Percentiles rank a stretch among this genome's conserved stretches.
phyloP scores from a whole-genome alignment of 257 asterid genomes.

The Salvia rosmarinus region DNA sequence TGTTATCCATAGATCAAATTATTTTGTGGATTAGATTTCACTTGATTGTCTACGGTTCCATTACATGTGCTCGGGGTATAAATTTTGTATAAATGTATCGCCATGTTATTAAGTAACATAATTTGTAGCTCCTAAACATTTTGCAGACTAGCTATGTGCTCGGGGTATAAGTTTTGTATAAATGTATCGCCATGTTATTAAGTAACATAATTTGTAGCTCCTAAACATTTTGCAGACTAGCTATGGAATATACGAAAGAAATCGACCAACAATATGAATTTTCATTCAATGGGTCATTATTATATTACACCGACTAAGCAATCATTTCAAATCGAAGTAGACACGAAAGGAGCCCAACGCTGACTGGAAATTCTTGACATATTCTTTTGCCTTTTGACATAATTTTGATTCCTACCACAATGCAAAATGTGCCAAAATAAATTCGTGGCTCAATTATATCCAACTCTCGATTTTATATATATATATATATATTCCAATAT shows the following conservation, averaged over 20 bases:
- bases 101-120: no score
- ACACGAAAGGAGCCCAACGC: neutral
- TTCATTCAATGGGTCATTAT: neutral
- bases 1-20: no score
- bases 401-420: neutral
- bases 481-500: neutral
- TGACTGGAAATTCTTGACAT: slow-evolving; percentile 5
- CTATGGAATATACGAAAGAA: neutral
- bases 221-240: neutral
- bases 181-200: no score
- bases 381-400: neutral
- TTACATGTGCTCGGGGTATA: no score
- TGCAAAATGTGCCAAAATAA: neutral
- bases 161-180: no score
- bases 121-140: neutral
- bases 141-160: neutral
- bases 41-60: no score
- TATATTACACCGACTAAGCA: neutral
- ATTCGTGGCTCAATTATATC: neutral
- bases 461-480: neutral
- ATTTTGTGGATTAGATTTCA: no score
- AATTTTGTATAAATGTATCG: no score
- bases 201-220: no score
- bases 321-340: neutral
- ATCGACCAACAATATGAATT: neutral